These are phyloP conservation scores for Pseudoneurospora amorphoporcata DNA, from an alignment of 495 filamentous ascomycete species.

Conservation along the genomic window DNA sequence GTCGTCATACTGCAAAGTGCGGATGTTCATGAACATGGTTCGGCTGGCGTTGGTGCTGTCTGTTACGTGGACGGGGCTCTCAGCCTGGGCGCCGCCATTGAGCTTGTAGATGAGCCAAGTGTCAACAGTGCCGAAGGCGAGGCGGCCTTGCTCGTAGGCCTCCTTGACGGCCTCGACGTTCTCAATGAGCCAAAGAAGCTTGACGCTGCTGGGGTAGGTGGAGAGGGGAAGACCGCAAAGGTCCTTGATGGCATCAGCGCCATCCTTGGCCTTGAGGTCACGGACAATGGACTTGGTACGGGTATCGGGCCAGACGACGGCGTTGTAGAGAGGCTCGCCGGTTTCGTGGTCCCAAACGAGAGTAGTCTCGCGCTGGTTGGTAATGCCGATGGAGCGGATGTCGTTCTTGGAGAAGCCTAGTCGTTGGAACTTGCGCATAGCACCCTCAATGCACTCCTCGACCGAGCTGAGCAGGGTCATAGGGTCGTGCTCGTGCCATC, in stretches of 20 bases:
- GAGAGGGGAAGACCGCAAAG: slow-evolving; percentile 85
- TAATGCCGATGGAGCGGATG: slow-evolving; percentile 84
- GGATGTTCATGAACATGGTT: slow-evolving; percentile 95
- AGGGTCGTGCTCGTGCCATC: slow-evolving; percentile 94
- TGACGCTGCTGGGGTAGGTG: slow-evolving; percentile 87
- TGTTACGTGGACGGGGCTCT: slow-evolving; percentile 60
- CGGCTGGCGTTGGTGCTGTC: slow-evolving; percentile 88
- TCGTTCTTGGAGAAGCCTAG: slow-evolving; percentile 59
- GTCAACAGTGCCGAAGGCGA: slow-evolving; percentile 91
- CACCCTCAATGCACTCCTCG: slow-evolving; percentile 73
- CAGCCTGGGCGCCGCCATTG: slow-evolving; percentile 61
- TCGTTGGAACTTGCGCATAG: slow-evolving; percentile 60
- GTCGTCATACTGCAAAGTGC: slow-evolving; percentile 78
- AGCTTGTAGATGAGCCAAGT: slow-evolving; percentile 86
- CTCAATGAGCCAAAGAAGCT: slow-evolving; percentile 75
- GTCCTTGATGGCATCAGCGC: slow-evolving; percentile 57
- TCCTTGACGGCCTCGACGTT: slow-evolving; percentile 61
- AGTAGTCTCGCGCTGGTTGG: slow-evolving; percentile 89
- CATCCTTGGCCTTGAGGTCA: slow-evolving; percentile 58
- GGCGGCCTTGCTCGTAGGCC: slow-evolving; percentile 69
- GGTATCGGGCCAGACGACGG: slow-evolving; percentile 92
- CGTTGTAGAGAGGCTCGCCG: slow-evolving; percentile 77
- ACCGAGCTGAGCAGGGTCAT: slow-evolving; percentile 69
- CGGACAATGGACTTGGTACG: slow-evolving; percentile 69
- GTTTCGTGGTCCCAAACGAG: slow-evolving; percentile 84